Conservation (phyloP, 2,329 filamentous ascomycete species). For the Phyllosticta paracitricarpa region DNA sequence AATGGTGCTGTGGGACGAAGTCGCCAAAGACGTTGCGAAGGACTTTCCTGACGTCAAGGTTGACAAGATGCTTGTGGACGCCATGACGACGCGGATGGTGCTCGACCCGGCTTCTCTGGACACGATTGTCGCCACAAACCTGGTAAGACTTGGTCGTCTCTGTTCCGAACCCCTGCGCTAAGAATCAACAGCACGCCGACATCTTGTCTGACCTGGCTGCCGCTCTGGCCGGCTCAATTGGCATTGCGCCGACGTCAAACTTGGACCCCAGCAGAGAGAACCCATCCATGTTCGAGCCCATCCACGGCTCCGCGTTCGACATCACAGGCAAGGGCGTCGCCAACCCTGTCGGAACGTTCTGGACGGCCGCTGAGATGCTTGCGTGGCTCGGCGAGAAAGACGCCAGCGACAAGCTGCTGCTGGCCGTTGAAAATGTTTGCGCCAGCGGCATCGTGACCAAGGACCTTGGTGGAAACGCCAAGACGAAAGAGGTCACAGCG, state of each 20-base stretch:
- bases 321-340: constrained; percentile 48
- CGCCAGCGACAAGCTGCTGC: constrained; percentile 41
- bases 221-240: constrained; percentile 59
- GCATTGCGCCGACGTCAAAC: constrained; percentile 62
- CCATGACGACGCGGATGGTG: constrained; percentile 57
- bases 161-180: not conserved
- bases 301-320: constrained; percentile 50
- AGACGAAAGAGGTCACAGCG: constrained; percentile 34
- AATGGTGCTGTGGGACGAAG: constrained; percentile 60
- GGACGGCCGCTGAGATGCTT: constrained; percentile 50
- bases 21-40: constrained; percentile 43
- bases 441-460: constrained; percentile 43
- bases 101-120: constrained; percentile 50
- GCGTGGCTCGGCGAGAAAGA: constrained; percentile 47
- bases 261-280: constrained; percentile 53
- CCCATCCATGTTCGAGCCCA: constrained; percentile 54
- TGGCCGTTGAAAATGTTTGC: constrained; percentile 44
- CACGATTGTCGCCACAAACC: constrained; percentile 54
- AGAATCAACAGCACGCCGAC: constrained; percentile 39
- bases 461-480: constrained; percentile 42
- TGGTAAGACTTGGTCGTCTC: constrained; percentile 23
- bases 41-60: constrained; percentile 52
- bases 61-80: constrained; percentile 59
- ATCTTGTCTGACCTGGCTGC: constrained; percentile 64
- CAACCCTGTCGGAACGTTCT: constrained; percentile 50